A percentile compares a stretch with the other conserved stretches of the same genome.
Conservation (phyloP, 768 basidiomycete genomes). For the Chalciporus chontae region DNA sequence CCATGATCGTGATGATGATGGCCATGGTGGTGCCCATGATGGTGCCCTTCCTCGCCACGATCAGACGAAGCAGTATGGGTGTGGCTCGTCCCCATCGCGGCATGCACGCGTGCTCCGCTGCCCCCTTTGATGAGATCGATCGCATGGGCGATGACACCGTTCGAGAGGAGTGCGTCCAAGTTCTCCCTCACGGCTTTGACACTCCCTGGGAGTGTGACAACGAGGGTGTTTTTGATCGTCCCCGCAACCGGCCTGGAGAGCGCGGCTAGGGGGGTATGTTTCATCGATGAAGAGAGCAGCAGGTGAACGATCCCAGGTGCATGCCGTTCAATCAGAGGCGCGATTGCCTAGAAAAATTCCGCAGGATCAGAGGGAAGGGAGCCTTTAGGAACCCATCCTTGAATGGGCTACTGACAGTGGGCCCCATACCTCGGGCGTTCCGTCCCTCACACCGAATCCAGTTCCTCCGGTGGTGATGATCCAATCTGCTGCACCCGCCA, state of each 20-base stretch:
- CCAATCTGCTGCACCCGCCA: conserved; percentile 54
- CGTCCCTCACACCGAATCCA: conserved; percentile 77
- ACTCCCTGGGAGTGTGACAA: conserved; percentile 83
- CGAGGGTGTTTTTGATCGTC: conserved; percentile 57
- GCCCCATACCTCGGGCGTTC: conserved; percentile 70
- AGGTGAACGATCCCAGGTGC: conserved; percentile 75
- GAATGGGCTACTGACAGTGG: neutral
- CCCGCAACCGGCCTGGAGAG: conserved; percentile 84
- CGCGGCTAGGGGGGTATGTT: conserved; percentile 75
- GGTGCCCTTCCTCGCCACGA: conserved; percentile 10
- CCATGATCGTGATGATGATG: conserved; percentile 40
- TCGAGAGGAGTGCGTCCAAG: conserved; percentile 55
- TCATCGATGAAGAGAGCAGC: conserved; percentile 62
- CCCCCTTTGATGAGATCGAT: conserved; percentile 71
- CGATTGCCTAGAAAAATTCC: conserved; percentile 45
- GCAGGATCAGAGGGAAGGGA: neutral
- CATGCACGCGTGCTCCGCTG: conserved; percentile 57
- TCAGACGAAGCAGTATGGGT: conserved; percentile 21
- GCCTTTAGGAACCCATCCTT: neutral
- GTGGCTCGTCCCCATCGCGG: conserved; percentile 38
- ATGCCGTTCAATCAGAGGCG: conserved; percentile 60
- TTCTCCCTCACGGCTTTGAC: conserved; percentile 84
- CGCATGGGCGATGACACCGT: conserved; percentile 63
- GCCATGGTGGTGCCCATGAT: conserved; percentile 23
- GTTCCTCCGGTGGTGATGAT: conserved; percentile 86